Evolutionary conservation across 2,329 filamentous ascomycete species (phyloP).

Genomic region (Sporothrix pseudoabietina): DNA sequence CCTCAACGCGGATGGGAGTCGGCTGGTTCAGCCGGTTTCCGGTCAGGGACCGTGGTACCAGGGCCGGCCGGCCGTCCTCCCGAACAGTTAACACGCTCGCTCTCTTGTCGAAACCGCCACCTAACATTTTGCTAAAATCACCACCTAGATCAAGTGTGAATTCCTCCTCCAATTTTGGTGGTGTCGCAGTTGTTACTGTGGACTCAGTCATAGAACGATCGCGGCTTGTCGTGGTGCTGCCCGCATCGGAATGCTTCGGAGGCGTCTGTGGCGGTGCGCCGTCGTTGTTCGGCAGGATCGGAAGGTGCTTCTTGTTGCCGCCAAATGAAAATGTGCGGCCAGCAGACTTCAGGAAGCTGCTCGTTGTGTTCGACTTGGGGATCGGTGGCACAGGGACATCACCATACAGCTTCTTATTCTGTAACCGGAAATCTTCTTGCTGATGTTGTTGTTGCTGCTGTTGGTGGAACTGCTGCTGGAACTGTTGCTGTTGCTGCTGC

Average conservation of each 20-base stretch:
- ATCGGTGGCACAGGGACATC: conserved; percentile 47
- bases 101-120: conserved; percentile 58
- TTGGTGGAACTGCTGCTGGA: conserved; percentile 20
- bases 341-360: conserved; percentile 58
- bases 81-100: conserved; percentile 53
- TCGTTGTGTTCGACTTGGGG: conserved; percentile 51
- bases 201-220: conserved; percentile 57
- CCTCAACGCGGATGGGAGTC: conserved; percentile 53
- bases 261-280: conserved; percentile 38
- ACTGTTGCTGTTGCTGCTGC: conserved; percentile 23
- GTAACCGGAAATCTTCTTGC: conserved; percentile 46
- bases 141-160: conserved; percentile 57
- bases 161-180: conserved; percentile 51
- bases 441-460: conserved; percentile 26
- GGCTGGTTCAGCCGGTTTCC: conserved; percentile 51
- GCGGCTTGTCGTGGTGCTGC: conserved; percentile 41
- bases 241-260: conserved; percentile 40
- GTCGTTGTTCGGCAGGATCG: conserved; percentile 44
- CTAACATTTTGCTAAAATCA: conserved; percentile 61
- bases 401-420: conserved; percentile 45
- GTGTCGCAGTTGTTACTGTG: conserved; percentile 57
- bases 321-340: conserved; percentile 64
- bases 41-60: conserved; percentile 50
- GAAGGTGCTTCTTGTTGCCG: conserved; percentile 54
- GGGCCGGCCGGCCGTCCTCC: conserved; percentile 41